Evolutionary conservation across 2,329 filamentous ascomycete species (phyloP).

Genomic region (Pyrenochaeta sp.): DNA sequence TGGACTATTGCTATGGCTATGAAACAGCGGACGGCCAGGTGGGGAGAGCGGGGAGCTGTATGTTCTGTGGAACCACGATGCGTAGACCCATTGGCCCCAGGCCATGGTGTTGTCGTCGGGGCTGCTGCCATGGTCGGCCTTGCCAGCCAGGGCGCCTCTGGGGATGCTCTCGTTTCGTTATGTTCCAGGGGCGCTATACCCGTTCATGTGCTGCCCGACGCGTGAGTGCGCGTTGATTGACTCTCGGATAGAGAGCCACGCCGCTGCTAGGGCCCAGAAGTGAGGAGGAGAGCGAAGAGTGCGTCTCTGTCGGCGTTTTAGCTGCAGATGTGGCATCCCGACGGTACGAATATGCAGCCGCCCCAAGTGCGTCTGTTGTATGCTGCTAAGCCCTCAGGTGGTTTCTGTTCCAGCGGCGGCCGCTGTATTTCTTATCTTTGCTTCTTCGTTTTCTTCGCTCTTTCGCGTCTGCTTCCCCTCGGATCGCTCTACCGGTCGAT

Average conservation of each 20-base stretch:
- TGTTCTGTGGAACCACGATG: conserved; percentile 22
- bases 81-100: conserved; percentile 23
- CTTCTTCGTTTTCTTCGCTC: conserved; percentile 15
- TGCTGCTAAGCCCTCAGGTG: conserved; percentile 19
- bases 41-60: conserved; percentile 26
- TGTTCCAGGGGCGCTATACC: background rate
- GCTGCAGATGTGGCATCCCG: conserved; percentile 24
- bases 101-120: conserved; percentile 8
- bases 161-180: background rate
- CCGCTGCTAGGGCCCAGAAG: conserved; percentile 17
- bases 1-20: conserved; percentile 20
- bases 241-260: conserved; percentile 23
- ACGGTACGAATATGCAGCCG: conserved; percentile 31
- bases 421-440: conserved; percentile 4
- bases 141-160: background rate
- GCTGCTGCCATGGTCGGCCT: background rate
- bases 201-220: background rate
- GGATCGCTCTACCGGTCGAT: conserved; percentile 19
- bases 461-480: conserved; percentile 9
- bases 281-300: conserved; percentile 16
- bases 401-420: conserved; percentile 12
- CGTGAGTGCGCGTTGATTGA: conserved; percentile 14
- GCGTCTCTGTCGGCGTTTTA: conserved; percentile 20
- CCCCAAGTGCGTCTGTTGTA: conserved; percentile 16
- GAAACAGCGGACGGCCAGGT: conserved; percentile 37